Base-by-base conservation (phyloP, 495 filamentous ascomycete genomes). In the Darksidea phi region DNA sequence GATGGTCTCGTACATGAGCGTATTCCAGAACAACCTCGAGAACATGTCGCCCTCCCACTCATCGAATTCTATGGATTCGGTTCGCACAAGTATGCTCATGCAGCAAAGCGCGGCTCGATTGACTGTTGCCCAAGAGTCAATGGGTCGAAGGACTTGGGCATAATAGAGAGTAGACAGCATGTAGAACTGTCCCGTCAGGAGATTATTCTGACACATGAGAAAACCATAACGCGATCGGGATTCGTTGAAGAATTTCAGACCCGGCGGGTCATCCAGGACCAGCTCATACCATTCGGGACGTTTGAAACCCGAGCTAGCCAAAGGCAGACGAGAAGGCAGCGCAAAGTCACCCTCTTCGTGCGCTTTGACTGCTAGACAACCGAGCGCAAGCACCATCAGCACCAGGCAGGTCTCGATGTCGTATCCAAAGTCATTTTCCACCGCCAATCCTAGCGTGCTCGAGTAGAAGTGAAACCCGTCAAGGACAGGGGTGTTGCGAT, bases 1-100 rank as follows among this genome's bases (percentile, higher is more conserved):
- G 26, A 68, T 68, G 17, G 56, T 68, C 32, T 68, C 66, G 57
- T 68, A 64, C 66, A 68, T 68, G 25, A 68, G 57, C 1, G 60
- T 61, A 25, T 54, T 65, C 66, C 66, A 68, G 26, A 64, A 68
- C 10, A 68, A 21, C 21, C 66, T 41, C 10, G 59, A 64, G 26
- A 63, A 55, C 61, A 68, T 65, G 45, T 68, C 66, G 7, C 61
- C 61, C 28, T 68, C 66, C 66, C 66, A 68, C 34, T 57, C 13
- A 18, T 68, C 57, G 26, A 54, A 68, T 23, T 68, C 51, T n/a
- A 64, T 61, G 2, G 49, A 23, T 23, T 61, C 52, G 15, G 25
- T 49, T 13, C 66, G 10, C 46, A 52, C 57, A 25, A 68, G 41
- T 3, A 68, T 43, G 17, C 59, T 65, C 51, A 64, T 52, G 38